phyloP scores from a whole-genome alignment of 164 flowering plant genomes.

The Annona squamosa region DNA sequence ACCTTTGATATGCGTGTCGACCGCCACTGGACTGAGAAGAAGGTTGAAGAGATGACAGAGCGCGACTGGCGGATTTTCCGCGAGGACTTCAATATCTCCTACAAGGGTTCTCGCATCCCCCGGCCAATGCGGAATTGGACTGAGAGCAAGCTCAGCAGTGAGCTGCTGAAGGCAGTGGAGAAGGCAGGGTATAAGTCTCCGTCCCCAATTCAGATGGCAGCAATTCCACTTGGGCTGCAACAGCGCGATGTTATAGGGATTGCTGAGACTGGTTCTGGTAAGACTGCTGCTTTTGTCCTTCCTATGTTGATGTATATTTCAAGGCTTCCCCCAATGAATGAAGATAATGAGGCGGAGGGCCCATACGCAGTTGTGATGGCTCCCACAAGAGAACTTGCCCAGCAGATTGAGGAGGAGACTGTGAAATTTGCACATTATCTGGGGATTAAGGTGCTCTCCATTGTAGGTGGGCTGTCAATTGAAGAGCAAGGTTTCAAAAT shows the following conservation, averaged over 20 bases:
- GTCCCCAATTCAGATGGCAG: slow-evolving; percentile 91
- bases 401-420: slow-evolving; percentile 90
- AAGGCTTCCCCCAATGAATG: slow-evolving; percentile 66
- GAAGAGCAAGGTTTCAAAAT: slow-evolving; percentile 83
- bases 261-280: slow-evolving; percentile 94
- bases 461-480: slow-evolving; percentile 90
- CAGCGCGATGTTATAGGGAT: slow-evolving; percentile 89
- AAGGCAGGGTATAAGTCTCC: slow-evolving; percentile 78
- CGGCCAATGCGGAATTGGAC: slow-evolving; percentile 79
- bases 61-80: slow-evolving; percentile 89
- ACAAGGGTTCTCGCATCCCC: slow-evolving; percentile 82
- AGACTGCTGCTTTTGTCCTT: slow-evolving; percentile 89
- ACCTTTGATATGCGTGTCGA: slow-evolving; percentile 76
- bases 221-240: slow-evolving; percentile 80
- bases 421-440: slow-evolving; percentile 73
- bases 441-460: slow-evolving; percentile 75
- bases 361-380: slow-evolving; percentile 95
- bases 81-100: slow-evolving; percentile 80
- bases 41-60: slow-evolving; percentile 84
- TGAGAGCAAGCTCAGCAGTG: slow-evolving; percentile 54
- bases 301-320: slow-evolving; percentile 84
- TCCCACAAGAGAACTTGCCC: slow-evolving; percentile 88
- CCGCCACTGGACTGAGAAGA: slow-evolving; percentile 81
- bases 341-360: slow-evolving; percentile 85
- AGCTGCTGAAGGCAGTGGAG: slow-evolving; percentile 71